Evolutionary conservation across 768 basidiomycete genomes (phyloP), one percentile per base, ranked within the genome.

Genomic region (Lactarius vividus): DNA sequence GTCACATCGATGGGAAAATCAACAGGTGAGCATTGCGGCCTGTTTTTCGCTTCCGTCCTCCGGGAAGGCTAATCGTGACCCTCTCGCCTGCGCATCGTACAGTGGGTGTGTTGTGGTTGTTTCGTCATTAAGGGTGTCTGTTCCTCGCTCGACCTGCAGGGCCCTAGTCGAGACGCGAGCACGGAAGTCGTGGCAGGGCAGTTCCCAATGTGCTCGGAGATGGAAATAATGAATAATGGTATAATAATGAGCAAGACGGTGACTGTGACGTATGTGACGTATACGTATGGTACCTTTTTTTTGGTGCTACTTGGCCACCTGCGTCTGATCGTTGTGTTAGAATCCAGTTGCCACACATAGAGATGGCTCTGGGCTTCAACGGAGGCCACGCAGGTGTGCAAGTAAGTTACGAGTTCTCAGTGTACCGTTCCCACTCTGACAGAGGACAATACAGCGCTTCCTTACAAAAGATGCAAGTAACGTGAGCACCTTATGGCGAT

Each of bases 1-100:
- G 13, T 46, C 62, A 23, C 69, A 70, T 44, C 64, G 67, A 29
- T 65, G 67, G 64, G 69, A 69, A 23, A 69, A 40, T 40, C 16
- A 7, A 40, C 39, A 40, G 39, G 16, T 40, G 39, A 40, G 39
- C 7, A 1, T 7, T 40, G 39, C 16, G 6, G 16, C 39, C 39
- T 6, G 16, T 40, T 5, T 40, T 40, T 18, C 39, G 16, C 39
- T 40, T 40, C 39, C 16, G 5, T 16, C 7, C 16, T 5, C 16
- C 15, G 16, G 39, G 7, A 6, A 18, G 5, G 15, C 39, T 40
- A 16, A 40, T 18, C 16, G 16, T 18, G 16, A 40, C 3, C 16
- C 16, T 13, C 9, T 40, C 18, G 39, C 39, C 37, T 39, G 15
- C 5, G 11, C 31, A 4, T 31, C 10, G 11, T 35, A 23, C 46